A percentile compares a stretch with the other conserved stretches of the same genome.
These are phyloP conservation scores for Annulohypoxylon bovei DNA, from an alignment of 495 filamentous ascomycete genomes.

Conservation along the genomic window DNA sequence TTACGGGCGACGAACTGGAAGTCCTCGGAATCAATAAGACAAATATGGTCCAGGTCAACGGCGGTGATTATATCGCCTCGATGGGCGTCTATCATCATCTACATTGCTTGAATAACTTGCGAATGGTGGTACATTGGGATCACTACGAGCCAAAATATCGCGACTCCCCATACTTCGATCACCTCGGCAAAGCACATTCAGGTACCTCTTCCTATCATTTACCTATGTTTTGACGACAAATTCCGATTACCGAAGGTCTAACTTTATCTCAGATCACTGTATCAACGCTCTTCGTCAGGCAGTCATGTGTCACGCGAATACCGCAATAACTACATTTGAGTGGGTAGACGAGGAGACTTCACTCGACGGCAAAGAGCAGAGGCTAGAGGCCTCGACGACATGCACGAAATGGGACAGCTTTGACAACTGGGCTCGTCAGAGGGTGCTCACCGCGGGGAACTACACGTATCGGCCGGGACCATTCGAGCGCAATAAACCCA, in stretches of 20 bases:
- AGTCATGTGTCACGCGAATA: slow-evolving; percentile 47
- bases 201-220: background rate
- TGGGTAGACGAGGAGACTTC: slow-evolving; percentile 26
- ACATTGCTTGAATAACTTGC: slow-evolving; percentile 45
- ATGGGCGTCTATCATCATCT: slow-evolving; percentile 49
- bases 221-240: background rate
- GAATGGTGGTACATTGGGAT: slow-evolving; percentile 36
- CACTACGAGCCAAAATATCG: slow-evolving; percentile 26
- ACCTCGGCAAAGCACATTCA: slow-evolving; percentile 22
- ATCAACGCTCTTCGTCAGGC: slow-evolving; percentile 43
- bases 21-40: slow-evolving; percentile 32
- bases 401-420: slow-evolving; percentile 35
- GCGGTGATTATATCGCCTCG: slow-evolving; percentile 43
- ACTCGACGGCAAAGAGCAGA: slow-evolving; percentile 26
- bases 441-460: slow-evolving; percentile 26
- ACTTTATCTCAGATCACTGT: slow-evolving; percentile 41
- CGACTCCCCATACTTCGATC: slow-evolving; percentile 10
- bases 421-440: slow-evolving; percentile 34
- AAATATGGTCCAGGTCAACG: slow-evolving; percentile 40
- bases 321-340: slow-evolving; percentile 29
- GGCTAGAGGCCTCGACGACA: slow-evolving; percentile 17
- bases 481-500: slow-evolving; percentile 8
- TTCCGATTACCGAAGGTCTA: no score
- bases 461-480: slow-evolving; percentile 30
- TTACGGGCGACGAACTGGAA: slow-evolving; percentile 39